Evolutionary conservation across 306 rosid species (phyloP), one percentile per base, ranked within the genome.

Genomic region (Quercus rubra): DNA sequence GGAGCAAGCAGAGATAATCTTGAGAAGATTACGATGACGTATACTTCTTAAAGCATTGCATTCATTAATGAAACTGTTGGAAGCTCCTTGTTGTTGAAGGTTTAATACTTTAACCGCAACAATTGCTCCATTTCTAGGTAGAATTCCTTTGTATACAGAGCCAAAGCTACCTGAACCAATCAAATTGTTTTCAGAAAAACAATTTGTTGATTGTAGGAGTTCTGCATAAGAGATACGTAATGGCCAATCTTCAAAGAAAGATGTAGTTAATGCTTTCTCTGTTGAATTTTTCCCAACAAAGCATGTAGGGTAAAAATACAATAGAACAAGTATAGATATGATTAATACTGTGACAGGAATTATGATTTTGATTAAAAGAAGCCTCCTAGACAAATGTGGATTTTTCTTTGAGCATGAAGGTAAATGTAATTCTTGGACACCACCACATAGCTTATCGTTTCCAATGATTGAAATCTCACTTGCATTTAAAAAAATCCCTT

Each of bases 111-210:
- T 35, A 6, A 35, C 9, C 0, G 41, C 41, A 35, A 35, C 2
- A 35, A 6, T 35, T 35, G 2, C 41, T 35, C 41, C 9, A 35
- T 35, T 35, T 35, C 9, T 5, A 6, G 41, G 2, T 6, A 35
- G 9, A 35, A 35, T 6, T 70, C 87, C 89, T 75, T 78, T 86
- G 59, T 86, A 86, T 3, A 83, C 85, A 64, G 71, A 76, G 67
- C 87, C 80, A 76, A 85, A 87, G 57, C 84, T 77, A 79, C 88
- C 83, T 1, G 31, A 70, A 15, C 87, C 85, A 31, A 87, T 77
- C 63, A 88, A 23, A 71, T 85, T 85, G 25, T 75, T 80, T 4
- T 13, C 7, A 4, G 87, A 83, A 77, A 88, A 88, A 4, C 85
- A 80, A 8, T 78, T 35, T 6, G 41, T 35, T 35, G 41, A 35